A percentile compares a stretch with the other conserved stretches of the same genome.
Evolutionary conservation across 1,284 basidiomycete species (phyloP).

Genomic region (Marasmius fiardii): DNA sequence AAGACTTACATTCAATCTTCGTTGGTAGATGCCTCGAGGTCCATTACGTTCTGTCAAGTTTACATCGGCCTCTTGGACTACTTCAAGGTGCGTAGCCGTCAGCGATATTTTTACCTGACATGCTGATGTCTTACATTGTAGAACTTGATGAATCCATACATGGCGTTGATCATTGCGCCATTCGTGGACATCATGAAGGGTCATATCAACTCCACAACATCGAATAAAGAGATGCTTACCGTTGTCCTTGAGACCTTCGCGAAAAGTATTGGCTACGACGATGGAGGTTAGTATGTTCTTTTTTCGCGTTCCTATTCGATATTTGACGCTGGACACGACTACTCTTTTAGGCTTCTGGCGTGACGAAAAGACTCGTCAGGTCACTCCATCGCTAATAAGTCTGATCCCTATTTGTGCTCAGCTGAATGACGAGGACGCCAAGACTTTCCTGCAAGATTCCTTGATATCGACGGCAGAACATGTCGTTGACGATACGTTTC

Average conservation of each 20-base stretch:
- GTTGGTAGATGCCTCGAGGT: conserved; percentile 36
- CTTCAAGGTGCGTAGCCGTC: conserved; percentile 64
- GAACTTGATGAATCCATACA: conserved; percentile 90
- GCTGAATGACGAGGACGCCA: conserved; percentile 34
- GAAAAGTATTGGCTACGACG: conserved; percentile 76
- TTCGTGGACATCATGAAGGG: conserved; percentile 63
- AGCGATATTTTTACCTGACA: neutral
- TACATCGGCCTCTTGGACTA: conserved; percentile 74
- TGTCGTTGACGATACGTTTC: conserved; percentile 56
- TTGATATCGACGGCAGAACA: conserved; percentile 54
- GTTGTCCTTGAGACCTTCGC: conserved; percentile 62
- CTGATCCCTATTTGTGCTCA: conserved; percentile 59
- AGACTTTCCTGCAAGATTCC: conserved; percentile 41
- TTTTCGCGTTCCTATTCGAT: neutral
- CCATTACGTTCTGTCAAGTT: conserved; percentile 70
- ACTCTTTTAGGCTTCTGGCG: conserved; percentile 77
- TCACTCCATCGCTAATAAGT: conserved; percentile 55
- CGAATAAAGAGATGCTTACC: conserved; percentile 56
- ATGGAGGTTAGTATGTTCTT: conserved; percentile 57
- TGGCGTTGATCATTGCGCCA: conserved; percentile 72
- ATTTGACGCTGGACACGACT: neutral
- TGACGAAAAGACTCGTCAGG: conserved; percentile 68
- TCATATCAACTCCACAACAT: conserved; percentile 32
- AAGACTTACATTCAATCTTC: neutral
- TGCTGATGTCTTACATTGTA: conserved; percentile 26